Base-by-base conservation (phyloP, 148 eudicot genomes). In the Agrostemma githago region DNA sequence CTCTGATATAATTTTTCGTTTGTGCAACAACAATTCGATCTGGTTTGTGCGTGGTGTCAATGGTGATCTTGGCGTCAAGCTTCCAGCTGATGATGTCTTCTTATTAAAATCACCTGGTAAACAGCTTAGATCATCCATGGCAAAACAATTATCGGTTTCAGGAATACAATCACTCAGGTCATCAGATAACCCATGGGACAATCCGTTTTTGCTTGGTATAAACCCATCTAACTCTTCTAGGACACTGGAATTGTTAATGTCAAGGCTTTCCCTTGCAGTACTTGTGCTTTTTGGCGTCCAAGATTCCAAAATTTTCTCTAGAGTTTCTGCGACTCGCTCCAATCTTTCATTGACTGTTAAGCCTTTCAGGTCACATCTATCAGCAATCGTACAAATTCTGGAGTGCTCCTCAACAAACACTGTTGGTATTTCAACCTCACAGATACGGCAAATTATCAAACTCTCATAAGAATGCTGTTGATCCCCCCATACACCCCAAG, bases 341-440 rank as follows among this genome's bases (percentile, higher is more conserved):
- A 96, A 80, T 34, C 99, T 82, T 78, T 89, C 95, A 80, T 96
- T 92, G 44, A 89, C 92, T 4, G 82, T 88, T 76, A 89, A 81
- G 64, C 96, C 97, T 72, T 96, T 96, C 70, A 90, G 84, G 81
- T 96, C 99, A 78, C 99, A 96, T 82, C 96, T 86, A 77, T 96
- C 99, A 76, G 94, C 97, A 81, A 96, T 84, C 64, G 99, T 88
- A 78, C 99, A 96, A 61, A 96, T 96, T 88, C 95, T 90, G 12
- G 99, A 96, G 86, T 96, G 99, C 72, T 90, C 92, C 84, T 96
- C 97, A 39, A 96, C 89, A 84, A 92, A 89, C 38, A 96, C 85
- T 9, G 83, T 90, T 34, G 99, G 99, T 84, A 92, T 96, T 84
- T 96, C 97, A 80, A 92, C 96, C 81, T 96, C 99, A 83, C 99